A percentile compares a stretch with the other conserved stretches of the same genome.
Conservation (phyloP, 352 stramenopile species). For the Thalassiosira mediterranea region DNA sequence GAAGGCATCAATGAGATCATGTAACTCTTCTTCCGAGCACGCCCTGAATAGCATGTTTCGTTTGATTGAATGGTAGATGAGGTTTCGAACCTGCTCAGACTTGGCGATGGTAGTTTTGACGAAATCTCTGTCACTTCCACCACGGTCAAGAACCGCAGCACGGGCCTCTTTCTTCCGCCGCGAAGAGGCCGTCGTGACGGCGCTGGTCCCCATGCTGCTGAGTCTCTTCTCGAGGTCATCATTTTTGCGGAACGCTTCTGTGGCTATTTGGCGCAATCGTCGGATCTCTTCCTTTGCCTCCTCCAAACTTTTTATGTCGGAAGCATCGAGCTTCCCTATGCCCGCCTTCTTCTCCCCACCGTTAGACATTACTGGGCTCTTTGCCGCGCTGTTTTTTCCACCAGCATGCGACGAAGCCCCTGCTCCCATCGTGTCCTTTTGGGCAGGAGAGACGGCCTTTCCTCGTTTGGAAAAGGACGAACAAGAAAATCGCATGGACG, state of each 20-base stretch:
- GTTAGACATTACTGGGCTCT: too few relatives aligned
- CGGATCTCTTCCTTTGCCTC: slow-evolving; percentile 61
- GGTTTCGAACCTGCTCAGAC: slow-evolving; percentile 60
- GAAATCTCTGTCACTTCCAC: slow-evolving; percentile 44
- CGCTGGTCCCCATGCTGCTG: slow-evolving; percentile 10
- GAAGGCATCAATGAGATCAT: slow-evolving; percentile 79
- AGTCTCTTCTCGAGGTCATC: slow-evolving; percentile 26
- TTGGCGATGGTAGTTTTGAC: slow-evolving; percentile 68
- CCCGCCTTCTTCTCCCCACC: too few relatives aligned
- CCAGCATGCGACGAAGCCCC: too few relatives aligned
- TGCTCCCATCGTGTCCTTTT: too few relatives aligned
- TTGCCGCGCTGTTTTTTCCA: too few relatives aligned
- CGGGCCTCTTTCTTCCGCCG: slow-evolving; percentile 41
- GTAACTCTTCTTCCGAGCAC: slow-evolving; percentile 64
- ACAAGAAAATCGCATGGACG: too few relatives aligned
- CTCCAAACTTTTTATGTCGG: too few relatives aligned
- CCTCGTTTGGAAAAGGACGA: too few relatives aligned
- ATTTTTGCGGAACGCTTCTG: slow-evolving; percentile 45
- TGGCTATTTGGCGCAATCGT: slow-evolving; percentile 44
- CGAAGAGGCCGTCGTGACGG: background rate
- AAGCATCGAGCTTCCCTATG: too few relatives aligned
- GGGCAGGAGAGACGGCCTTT: too few relatives aligned
- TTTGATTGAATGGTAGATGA: slow-evolving; percentile 77
- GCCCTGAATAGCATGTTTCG: slow-evolving; percentile 81
- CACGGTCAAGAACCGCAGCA: slow-evolving; percentile 50